Percentiles rank a stretch among this genome's conserved stretches.
Evolutionary conservation across 805 yeast genomes (phyloP).

Genomic region (Ogataea thermomethanolica): DNA sequence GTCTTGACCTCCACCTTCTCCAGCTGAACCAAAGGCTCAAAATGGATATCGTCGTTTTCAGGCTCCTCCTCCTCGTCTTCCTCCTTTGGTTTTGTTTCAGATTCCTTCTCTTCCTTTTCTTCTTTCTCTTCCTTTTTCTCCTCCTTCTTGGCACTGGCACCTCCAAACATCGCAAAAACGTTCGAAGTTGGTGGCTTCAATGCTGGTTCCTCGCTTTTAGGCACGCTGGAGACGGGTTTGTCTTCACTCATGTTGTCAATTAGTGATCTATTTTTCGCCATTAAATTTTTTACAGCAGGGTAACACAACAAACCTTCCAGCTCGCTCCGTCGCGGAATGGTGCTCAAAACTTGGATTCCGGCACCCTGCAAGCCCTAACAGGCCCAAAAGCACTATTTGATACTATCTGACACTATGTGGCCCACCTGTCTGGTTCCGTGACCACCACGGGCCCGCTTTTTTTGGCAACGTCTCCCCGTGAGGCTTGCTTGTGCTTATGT

Average conservation of each 20-base stretch:
- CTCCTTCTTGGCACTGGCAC: conserved; percentile 67
- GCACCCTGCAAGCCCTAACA: background rate
- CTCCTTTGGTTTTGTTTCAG: conserved; percentile 29
- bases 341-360: background rate
- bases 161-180: conserved; percentile 95
- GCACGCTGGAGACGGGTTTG: conserved; percentile 4
- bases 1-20: conserved; percentile 97
- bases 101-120: conserved; percentile 37
- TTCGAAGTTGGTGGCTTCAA: conserved; percentile 67
- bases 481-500: background rate
- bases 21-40: conserved; percentile 92
- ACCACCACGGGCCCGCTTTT: background rate
- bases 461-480: background rate
- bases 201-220: conserved; percentile 33
- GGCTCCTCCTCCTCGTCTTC: conserved; percentile 56
- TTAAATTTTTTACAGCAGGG: conserved; percentile 10
- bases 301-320: background rate
- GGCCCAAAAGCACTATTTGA: too few relatives aligned
- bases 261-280: conserved; percentile 6
- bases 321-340: too few relatives aligned
- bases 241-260: conserved; percentile 7
- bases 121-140: conserved; percentile 34
- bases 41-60: conserved; percentile 83
- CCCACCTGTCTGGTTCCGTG: too few relatives aligned
- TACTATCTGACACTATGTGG: too few relatives aligned